These are phyloP conservation scores for Fonsecaea pugnacius DNA, from an alignment of 2,329 filamentous ascomycete genomes.

Conservation along the genomic window DNA sequence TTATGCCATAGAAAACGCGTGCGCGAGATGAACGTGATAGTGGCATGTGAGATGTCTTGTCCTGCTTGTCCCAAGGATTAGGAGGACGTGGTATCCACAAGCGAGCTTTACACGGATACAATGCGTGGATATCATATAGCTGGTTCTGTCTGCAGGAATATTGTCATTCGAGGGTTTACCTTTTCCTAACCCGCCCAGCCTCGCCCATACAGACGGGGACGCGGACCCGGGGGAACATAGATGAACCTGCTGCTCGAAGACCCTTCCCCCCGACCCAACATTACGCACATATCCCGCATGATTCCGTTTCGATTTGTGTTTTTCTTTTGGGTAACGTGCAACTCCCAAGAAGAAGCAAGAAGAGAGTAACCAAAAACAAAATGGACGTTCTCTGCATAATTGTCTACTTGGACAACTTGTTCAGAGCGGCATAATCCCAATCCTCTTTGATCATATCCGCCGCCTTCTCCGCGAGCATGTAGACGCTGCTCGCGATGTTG, in stretches of 20 bases:
- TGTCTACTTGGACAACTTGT: constrained; percentile 13
- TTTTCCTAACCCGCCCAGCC: not conserved
- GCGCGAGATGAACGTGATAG: constrained; percentile 38
- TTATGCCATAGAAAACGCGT: constrained; percentile 60
- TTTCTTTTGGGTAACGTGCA: not conserved
- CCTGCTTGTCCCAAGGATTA: not conserved
- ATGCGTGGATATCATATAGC: not conserved
- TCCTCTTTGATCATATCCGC: constrained; percentile 44
- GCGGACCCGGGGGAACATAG: not conserved
- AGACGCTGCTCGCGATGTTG: constrained; percentile 41
- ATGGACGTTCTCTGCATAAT: too few relatives aligned
- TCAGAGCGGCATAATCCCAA: constrained; percentile 25
- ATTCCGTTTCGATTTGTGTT: not conserved
- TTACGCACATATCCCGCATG: too few relatives aligned
- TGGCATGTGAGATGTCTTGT: too few relatives aligned
- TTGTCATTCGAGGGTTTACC: not conserved
- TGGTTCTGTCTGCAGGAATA: not conserved
- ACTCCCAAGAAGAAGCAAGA: not conserved
- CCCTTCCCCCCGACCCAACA: not conserved
- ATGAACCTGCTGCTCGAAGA: not conserved
- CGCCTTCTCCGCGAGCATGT: constrained; percentile 44
- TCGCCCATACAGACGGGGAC: not conserved
- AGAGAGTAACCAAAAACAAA: too few relatives aligned
- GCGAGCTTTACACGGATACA: not conserved
- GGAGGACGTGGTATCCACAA: not conserved